Conservation (phyloP, 2,329 filamentous ascomycete species). For the Aspergillus versicolor region DNA sequence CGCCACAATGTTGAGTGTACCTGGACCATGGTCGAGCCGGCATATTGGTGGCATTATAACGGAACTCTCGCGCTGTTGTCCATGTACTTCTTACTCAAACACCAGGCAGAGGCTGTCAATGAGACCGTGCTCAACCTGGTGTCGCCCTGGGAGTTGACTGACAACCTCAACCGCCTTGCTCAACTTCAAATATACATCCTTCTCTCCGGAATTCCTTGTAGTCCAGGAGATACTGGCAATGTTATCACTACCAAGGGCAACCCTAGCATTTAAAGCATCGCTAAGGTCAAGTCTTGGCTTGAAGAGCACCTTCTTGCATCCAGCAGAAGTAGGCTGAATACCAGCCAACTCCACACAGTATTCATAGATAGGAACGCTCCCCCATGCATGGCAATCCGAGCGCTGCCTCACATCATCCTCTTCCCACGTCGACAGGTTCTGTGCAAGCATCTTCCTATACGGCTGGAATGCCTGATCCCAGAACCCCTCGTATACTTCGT, state of each 20-base stretch:
- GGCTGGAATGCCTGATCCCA: conserved; percentile 36
- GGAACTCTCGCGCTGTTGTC: no score
- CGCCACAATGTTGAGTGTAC: no score
- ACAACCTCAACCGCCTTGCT: conserved; percentile 19
- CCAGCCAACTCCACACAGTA: conserved; percentile 39
- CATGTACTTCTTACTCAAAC: no score
- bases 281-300: conserved; percentile 21
- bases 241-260: conserved; percentile 25
- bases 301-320: conserved; percentile 19
- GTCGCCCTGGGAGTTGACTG: conserved; percentile 17
- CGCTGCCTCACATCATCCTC: conserved; percentile 45
- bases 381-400: conserved; percentile 48
- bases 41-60: no score
- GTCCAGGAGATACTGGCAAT: conserved; percentile 22
- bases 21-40: no score
- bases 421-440: conserved; percentile 44
- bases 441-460: conserved; percentile 38
- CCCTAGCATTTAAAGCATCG: conserved; percentile 14
- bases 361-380: conserved; percentile 45
- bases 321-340: conserved; percentile 15
- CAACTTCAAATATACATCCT: conserved; percentile 18
- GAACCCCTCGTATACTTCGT: conserved; percentile 32
- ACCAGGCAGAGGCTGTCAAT: conserved; percentile 4
- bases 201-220: background rate
- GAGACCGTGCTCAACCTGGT: conserved; percentile 17